Evolutionary conservation across 176 grass and related monocot genomes (phyloP), one percentile per base, ranked within the genome.

Genomic region (Puccinellia tenuiflora): DNA sequence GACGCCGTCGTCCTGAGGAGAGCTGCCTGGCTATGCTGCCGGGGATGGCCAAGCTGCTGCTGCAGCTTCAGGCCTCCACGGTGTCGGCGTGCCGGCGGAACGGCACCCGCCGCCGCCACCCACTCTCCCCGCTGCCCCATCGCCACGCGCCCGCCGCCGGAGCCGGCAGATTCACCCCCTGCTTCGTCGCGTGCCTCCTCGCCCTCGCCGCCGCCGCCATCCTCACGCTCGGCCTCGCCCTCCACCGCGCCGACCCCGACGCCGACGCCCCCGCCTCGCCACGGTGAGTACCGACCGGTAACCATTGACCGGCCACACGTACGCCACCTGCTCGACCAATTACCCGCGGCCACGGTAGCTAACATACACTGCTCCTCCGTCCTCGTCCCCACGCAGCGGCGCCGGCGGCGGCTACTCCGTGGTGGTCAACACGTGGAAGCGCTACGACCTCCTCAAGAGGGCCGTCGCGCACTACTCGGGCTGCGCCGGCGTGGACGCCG

Each of bases 371-470:
- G 20, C 25, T 2, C 17, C 5, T 8, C 68, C 15, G 38, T 3
- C n/a, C 5, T 25, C 11, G 46, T 40, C 56, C 14, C 51, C 69
- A 55, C 15, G 29, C 62, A n/a, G 80, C 28, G 30, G 45, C 28
- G 45, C 60, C 60, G 60, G 60, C 60, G 78, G 80, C 37, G 90
- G 96, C 28, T 96, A 89, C 81, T 68, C 91, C n/a, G 87, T 99
- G 55, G 73, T 96, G 77, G 88, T 99, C 74, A 96, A 99, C 81
- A 99, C 93, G 33, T 99, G 96, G 96, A 92, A 79, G 78, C 86
- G 96, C 60, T 60, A 93, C 47, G 89, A 88, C 68, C 91, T 99
- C 5, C 81, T 96, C 20, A 90, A 83, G 83, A 54, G 67, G 73
- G 80, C 93, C 7, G 81, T 89, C 10, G 67, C 31, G 31, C 96